A percentile compares a stretch with the other conserved stretches of the same genome.
Evolutionary conservation across 306 rosid genomes (phyloP).

Genomic region (Herpetospermum pedunculosum): DNA sequence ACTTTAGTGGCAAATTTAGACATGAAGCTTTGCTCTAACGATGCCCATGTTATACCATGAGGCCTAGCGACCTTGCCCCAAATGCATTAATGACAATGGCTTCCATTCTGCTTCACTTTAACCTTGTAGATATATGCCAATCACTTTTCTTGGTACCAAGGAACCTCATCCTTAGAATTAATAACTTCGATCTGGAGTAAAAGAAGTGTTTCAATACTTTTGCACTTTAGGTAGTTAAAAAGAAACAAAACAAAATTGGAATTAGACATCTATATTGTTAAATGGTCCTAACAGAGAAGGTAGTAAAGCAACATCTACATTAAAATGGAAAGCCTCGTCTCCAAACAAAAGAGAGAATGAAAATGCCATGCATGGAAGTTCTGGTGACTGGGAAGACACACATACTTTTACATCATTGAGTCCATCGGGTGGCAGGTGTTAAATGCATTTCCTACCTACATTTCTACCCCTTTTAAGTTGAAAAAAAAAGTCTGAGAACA

Average conservation of each 20-base stretch:
- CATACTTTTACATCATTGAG: slow-evolving; percentile 50
- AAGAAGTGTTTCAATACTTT: slow-evolving; percentile 57
- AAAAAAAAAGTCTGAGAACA: background rate
- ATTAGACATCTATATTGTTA: too few species aligned
- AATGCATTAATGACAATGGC: slow-evolving; percentile 78
- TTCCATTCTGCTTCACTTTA: slow-evolving; percentile 71
- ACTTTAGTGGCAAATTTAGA: slow-evolving; percentile 83
- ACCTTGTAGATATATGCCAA: slow-evolving; percentile 89
- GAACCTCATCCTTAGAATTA: slow-evolving; percentile 86
- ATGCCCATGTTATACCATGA: slow-evolving; percentile 85
- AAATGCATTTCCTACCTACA: background rate
- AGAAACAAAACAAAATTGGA: too few species aligned
- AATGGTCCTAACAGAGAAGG: slow-evolving; percentile 34
- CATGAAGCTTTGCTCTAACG: slow-evolving; percentile 82
- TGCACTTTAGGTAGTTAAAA: too few species aligned
- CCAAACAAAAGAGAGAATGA: slow-evolving; percentile 31
- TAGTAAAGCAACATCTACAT: slow-evolving; percentile 27
- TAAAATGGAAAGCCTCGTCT: slow-evolving; percentile 60
- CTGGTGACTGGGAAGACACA: slow-evolving; percentile 52
- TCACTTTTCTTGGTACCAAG: slow-evolving; percentile 69
- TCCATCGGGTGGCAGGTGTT: slow-evolving; percentile 99
- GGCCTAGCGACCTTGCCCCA: slow-evolving; percentile 91
- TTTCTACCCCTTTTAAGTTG: background rate
- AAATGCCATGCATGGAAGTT: slow-evolving; percentile 24
- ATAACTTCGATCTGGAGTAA: slow-evolving; percentile 81